These are phyloP conservation scores for Schoenoplectus tabernaemontani DNA, from an alignment of 202 grass and related monocot genomes.

Conservation along the genomic window DNA sequence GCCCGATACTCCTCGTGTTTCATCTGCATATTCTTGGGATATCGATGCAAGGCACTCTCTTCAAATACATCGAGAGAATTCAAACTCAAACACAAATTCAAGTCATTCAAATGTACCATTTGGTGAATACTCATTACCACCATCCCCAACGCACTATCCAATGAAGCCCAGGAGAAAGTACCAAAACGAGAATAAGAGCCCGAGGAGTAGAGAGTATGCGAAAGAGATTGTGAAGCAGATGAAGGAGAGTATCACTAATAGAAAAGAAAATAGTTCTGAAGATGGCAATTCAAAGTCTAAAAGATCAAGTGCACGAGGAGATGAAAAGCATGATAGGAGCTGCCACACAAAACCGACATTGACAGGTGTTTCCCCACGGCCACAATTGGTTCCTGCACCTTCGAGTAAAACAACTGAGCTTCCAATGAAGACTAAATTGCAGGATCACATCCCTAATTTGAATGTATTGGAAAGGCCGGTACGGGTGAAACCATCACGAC, in stretches of 20 bases:
- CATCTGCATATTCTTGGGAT: slow-evolving; percentile 40
- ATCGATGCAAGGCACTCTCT: slow-evolving; percentile 42
- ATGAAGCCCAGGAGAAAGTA: slow-evolving; percentile 22
- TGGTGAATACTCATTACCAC: slow-evolving; percentile 14
- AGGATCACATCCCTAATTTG: slow-evolving; percentile 28
- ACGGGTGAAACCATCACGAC: not conserved
- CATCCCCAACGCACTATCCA: slow-evolving; percentile 16
- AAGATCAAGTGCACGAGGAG: slow-evolving; percentile 3
- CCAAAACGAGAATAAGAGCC: slow-evolving; percentile 37
- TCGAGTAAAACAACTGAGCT: not conserved
- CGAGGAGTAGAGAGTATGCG: slow-evolving; percentile 34
- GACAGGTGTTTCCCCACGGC: not conserved
- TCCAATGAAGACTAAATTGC: slow-evolving; percentile 11
- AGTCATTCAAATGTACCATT: not conserved
- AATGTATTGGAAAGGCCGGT: not conserved
- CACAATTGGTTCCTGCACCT: slow-evolving; percentile 8
- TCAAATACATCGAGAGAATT: slow-evolving; percentile 46
- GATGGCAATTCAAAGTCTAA: slow-evolving; percentile 23
- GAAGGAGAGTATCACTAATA: slow-evolving; percentile 53
- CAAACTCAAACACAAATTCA: no score
- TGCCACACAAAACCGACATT: not conserved
- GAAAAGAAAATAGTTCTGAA: slow-evolving; percentile 6
- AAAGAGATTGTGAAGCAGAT: slow-evolving; percentile 61
- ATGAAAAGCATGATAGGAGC: not conserved
- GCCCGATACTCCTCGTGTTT: slow-evolving; percentile 59